Percentiles rank a stretch among this genome's conserved stretches.
These are phyloP conservation scores for Jackrogersella multiformis DNA, from an alignment of 495 filamentous ascomycete genomes.

Conservation along the genomic window DNA sequence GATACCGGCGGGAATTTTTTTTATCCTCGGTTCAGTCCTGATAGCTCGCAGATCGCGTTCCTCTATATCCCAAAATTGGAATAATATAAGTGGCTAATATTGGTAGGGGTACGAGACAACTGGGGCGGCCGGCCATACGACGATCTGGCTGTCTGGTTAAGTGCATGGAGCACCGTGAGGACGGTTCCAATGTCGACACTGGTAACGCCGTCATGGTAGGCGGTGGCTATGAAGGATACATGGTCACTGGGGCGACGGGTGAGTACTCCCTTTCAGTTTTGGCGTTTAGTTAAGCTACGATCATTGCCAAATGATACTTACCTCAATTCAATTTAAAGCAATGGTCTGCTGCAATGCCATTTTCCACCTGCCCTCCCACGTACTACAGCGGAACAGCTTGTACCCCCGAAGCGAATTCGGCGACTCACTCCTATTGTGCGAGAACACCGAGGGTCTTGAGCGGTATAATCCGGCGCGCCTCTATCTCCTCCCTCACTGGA, in stretches of 20 bases:
- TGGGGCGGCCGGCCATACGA: slow-evolving; percentile 42
- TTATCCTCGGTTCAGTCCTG: slow-evolving; percentile 42
- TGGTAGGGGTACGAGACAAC: slow-evolving; percentile 20
- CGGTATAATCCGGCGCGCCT: slow-evolving; percentile 35
- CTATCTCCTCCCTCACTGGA: slow-evolving; percentile 40
- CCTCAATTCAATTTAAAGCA: slow-evolving; percentile 39
- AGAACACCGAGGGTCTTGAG: slow-evolving; percentile 20
- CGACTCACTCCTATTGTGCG: slow-evolving; percentile 22
- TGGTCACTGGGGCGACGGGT: slow-evolving; percentile 44
- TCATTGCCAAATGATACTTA: background rate
- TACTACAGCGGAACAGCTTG: slow-evolving; percentile 13
- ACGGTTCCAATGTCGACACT: slow-evolving; percentile 41
- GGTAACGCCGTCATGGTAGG: slow-evolving; percentile 40
- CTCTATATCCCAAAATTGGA: too few species aligned
- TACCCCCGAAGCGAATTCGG: slow-evolving; percentile 5
- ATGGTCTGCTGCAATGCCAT: slow-evolving; percentile 37
- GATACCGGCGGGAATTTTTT: slow-evolving; percentile 3
- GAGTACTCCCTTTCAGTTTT: slow-evolving; percentile 3
- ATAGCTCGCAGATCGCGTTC: slow-evolving; percentile 41
- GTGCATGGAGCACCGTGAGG: slow-evolving; percentile 41
- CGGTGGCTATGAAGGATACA: slow-evolving; percentile 40
- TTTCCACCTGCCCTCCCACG: slow-evolving; percentile 25
- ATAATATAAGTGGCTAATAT: slow-evolving; percentile 1
- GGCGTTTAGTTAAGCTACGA: background rate
- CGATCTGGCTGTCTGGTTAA: slow-evolving; percentile 45